phyloP scores from a whole-genome alignment of 495 filamentous ascomycete species.

The Penicillium canescens region DNA sequence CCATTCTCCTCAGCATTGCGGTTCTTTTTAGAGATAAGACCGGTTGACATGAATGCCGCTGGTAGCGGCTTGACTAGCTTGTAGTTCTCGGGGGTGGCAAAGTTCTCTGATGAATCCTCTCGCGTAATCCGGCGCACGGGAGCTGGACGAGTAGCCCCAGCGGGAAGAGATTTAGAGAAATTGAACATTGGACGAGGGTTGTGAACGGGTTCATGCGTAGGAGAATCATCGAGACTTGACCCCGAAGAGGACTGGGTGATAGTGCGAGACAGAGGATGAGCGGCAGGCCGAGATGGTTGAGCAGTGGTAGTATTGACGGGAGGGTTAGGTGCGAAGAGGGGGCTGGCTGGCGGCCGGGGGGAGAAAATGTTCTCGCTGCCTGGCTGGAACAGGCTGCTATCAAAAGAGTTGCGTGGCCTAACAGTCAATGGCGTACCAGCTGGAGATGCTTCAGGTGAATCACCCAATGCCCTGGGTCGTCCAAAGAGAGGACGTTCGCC shows the following conservation, averaged over 20 bases:
- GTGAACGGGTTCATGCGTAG: slow-evolving; percentile 62
- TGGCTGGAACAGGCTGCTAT: slow-evolving; percentile 63
- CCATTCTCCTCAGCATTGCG: slow-evolving; percentile 56
- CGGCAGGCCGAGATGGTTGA: slow-evolving; percentile 40
- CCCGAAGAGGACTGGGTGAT: slow-evolving; percentile 81
- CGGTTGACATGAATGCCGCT: slow-evolving; percentile 90
- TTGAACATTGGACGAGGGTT: slow-evolving; percentile 55
- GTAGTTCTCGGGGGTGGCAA: slow-evolving; percentile 82
- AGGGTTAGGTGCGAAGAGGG: slow-evolving; percentile 36
- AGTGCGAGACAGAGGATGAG: slow-evolving; percentile 83
- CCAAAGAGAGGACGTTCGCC: slow-evolving; percentile 61
- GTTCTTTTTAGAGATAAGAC: slow-evolving; percentile 84
- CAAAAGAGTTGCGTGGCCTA: slow-evolving; percentile 73
- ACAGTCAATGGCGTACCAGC: slow-evolving; percentile 40
- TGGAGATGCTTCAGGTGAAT: slow-evolving; percentile 31
- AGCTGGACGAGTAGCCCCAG: slow-evolving; percentile 59
- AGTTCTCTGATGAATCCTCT: slow-evolving; percentile 53
- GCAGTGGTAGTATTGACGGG: slow-evolving; percentile 34
- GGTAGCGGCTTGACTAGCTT: slow-evolving; percentile 80
- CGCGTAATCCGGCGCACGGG: slow-evolving; percentile 35
- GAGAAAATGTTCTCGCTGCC: slow-evolving; percentile 66
- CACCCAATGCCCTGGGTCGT: slow-evolving; percentile 41
- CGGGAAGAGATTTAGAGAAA: slow-evolving; percentile 80
- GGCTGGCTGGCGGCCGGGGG: slow-evolving; percentile 30
- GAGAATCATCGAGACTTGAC: slow-evolving; percentile 78